Percentiles rank a stretch among this genome's conserved stretches.
These are phyloP conservation scores for Crithidia expoeki DNA, from an alignment of 208 protist genomes.

Conservation along the genomic window DNA sequence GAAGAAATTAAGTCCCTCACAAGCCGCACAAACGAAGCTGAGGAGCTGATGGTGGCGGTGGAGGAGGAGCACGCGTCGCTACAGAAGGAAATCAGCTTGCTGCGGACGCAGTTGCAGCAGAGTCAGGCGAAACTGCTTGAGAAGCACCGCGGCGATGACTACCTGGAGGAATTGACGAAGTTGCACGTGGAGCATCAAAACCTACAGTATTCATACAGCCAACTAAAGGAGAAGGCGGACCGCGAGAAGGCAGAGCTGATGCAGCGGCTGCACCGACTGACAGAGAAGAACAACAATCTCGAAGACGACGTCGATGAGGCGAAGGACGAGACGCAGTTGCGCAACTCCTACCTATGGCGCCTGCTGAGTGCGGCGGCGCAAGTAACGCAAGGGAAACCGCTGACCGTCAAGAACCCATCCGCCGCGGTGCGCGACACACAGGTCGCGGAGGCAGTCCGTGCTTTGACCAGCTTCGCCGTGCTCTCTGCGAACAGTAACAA, in stretches of 20 bases:
- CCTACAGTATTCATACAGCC: conserved; percentile 52
- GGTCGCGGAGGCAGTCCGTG: conserved; percentile 52
- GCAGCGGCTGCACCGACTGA: conserved; percentile 31
- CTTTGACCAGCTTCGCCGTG: conserved; percentile 42
- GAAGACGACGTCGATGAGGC: conserved; percentile 68
- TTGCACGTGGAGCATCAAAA: conserved; percentile 75
- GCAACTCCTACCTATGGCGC: conserved; percentile 70
- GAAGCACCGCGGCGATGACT: conserved; percentile 57
- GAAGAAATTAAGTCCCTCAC: conserved; percentile 45
- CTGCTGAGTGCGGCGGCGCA: conserved; percentile 59
- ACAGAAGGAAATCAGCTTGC: conserved; percentile 38
- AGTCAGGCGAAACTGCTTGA: conserved; percentile 51
- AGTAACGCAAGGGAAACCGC: conserved; percentile 37
- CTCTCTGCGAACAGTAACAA: conserved; percentile 20
- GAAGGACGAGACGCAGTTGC: conserved; percentile 45
- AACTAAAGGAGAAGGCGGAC: conserved; percentile 50
- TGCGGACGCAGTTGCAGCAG: conserved; percentile 59
- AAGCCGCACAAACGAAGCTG: conserved; percentile 37
- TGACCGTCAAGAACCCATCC: conserved; percentile 17
- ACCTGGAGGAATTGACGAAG: conserved; percentile 62
- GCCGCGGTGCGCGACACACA: conserved; percentile 32
- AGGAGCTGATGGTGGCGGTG: conserved; percentile 45
- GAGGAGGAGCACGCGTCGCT: conserved; percentile 33
- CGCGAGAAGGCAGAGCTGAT: conserved; percentile 28
- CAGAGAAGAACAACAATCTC: conserved; percentile 45